phyloP scores from a whole-genome alignment of 2,329 filamentous ascomycete genomes.

The Beauveria varroae region DNA sequence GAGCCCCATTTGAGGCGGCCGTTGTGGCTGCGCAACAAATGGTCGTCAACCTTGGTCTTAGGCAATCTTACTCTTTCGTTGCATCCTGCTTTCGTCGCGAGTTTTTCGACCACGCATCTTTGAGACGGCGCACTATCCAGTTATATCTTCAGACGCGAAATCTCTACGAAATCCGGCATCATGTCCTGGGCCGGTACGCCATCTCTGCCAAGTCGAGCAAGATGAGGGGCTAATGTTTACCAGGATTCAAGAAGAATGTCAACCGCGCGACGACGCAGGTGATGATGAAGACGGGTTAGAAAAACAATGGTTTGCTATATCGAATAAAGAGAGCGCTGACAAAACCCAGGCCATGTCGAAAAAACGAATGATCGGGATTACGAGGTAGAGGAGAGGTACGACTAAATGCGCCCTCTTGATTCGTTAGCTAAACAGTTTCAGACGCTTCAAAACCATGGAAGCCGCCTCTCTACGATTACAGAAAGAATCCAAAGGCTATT shows the following conservation, averaged over 20 bases:
- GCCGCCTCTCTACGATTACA: slow-evolving; percentile 84
- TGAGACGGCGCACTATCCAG: background rate
- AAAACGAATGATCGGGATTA: slow-evolving; percentile 98
- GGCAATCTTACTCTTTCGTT: slow-evolving; percentile 3
- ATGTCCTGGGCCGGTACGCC: slow-evolving; percentile 66
- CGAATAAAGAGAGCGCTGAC: slow-evolving; percentile 12
- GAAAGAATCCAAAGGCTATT: slow-evolving; percentile 96
- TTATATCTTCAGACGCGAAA: background rate
- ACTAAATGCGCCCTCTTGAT: slow-evolving; percentile 5
- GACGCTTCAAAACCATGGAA: slow-evolving; percentile 96
- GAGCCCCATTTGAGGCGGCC: slow-evolving; percentile 6
- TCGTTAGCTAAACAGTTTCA: slow-evolving; percentile 29
- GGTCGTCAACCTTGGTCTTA: slow-evolving; percentile 4
- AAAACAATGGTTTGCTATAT: background rate
- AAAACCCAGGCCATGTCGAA: slow-evolving; percentile 73
- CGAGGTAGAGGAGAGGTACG: slow-evolving; percentile 86
- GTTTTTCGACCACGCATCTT: background rate
- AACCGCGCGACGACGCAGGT: slow-evolving; percentile 98
- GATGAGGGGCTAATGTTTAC: slow-evolving; percentile 22
- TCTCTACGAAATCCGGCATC: slow-evolving; percentile 20
- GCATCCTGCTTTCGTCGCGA: background rate
- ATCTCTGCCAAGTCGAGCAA: slow-evolving; percentile 20
- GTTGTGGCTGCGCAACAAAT: slow-evolving; percentile 9
- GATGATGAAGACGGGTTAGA: slow-evolving; percentile 95
- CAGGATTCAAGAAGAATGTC: slow-evolving; percentile 75